Percentiles rank a stretch among this genome's conserved stretches.
phyloP scores from a whole-genome alignment of 108 stramenopile genomes.

The Asterionellopsis glacialis region DNA sequence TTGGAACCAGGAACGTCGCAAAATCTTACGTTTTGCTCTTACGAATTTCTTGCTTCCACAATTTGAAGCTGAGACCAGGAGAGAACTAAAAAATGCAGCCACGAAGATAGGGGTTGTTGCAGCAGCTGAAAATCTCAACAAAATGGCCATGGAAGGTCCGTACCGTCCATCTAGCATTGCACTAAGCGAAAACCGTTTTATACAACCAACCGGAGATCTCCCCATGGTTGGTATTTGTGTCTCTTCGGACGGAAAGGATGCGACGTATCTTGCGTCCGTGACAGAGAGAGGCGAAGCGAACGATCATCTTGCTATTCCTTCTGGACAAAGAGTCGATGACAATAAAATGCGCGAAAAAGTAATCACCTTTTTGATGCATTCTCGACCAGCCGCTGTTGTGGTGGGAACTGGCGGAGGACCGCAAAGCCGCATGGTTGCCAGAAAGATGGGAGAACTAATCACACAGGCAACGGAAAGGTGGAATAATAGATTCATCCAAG shows the following conservation, averaged over 20 bases:
- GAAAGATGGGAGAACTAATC: constrained; percentile 65
- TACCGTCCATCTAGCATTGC: constrained; percentile 68
- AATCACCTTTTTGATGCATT: constrained; percentile 69
- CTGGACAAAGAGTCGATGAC: constrained; percentile 62
- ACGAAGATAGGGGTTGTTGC: constrained; percentile 59
- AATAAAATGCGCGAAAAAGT: constrained; percentile 76
- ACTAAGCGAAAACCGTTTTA: constrained; percentile 69
- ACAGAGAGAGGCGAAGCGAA: constrained; percentile 66
- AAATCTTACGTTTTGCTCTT: constrained; percentile 67
- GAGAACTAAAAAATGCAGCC: constrained; percentile 67
- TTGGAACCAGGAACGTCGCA: constrained; percentile 76
- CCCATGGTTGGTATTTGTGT: constrained; percentile 77
- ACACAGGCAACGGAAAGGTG: constrained; percentile 69
- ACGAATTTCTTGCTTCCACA: constrained; percentile 76
- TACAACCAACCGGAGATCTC: constrained; percentile 76
- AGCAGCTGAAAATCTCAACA: constrained; percentile 61
- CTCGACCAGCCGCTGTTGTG: constrained; percentile 71
- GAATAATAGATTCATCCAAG: constrained; percentile 74
- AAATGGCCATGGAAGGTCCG: constrained; percentile 89
- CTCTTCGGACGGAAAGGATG: constrained; percentile 66
- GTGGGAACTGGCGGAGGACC: constrained; percentile 84
- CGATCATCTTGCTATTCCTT: constrained; percentile 79
- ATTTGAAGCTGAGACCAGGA: constrained; percentile 74
- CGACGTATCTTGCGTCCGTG: constrained; percentile 77
- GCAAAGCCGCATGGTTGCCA: constrained; percentile 42